Percentiles rank a stretch among this genome's conserved stretches.
phyloP scores from a whole-genome alignment of 1,139 yeast genomes.

The Trichomonascaceae sp. region DNA sequence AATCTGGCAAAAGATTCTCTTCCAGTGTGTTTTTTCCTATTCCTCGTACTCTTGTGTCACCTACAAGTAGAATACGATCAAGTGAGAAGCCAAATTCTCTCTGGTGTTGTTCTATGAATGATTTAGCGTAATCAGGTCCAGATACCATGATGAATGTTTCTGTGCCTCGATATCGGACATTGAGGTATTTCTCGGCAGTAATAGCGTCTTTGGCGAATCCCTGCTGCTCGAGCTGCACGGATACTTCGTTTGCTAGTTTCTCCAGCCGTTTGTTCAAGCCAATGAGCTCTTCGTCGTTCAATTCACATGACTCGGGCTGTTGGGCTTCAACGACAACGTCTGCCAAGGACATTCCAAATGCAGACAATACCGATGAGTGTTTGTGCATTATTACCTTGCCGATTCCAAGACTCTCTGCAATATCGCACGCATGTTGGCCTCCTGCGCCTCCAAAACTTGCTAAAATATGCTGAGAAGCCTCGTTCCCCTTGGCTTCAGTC shows the following conservation, averaged over 20 bases:
- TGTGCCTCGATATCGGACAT: constrained; percentile 79
- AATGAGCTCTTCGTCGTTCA: constrained; percentile 31
- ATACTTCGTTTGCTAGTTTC: constrained; percentile 33
- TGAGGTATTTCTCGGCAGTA: constrained; percentile 56
- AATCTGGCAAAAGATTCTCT: constrained; percentile 19
- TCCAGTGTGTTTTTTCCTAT: constrained; percentile 41
- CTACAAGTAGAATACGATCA: constrained; percentile 61
- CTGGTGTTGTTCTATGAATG: constrained; percentile 47
- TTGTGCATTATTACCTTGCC: constrained; percentile 40
- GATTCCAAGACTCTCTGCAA: constrained; percentile 43
- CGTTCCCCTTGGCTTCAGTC: constrained; percentile 47
- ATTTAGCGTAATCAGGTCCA: constrained; percentile 32
- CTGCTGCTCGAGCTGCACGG: constrained; percentile 37
- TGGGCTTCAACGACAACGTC: constrained; percentile 55
- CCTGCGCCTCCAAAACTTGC: constrained; percentile 54
- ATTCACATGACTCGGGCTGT: constrained; percentile 41
- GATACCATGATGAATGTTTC: constrained; percentile 75
- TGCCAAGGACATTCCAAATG: constrained; percentile 49
- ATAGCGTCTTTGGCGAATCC: constrained; percentile 41
- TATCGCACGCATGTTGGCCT: constrained; percentile 47
- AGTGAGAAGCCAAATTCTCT: constrained; percentile 68
- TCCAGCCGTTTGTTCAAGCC: constrained; percentile 35
- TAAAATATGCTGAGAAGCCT: constrained; percentile 38
- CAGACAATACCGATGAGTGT: constrained; percentile 46
- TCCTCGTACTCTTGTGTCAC: constrained; percentile 73